A percentile compares a stretch with the other conserved stretches of the same genome.
phyloP scores from a whole-genome alignment of 106 monocot species.

The Dioscorea dumetorum region DNA sequence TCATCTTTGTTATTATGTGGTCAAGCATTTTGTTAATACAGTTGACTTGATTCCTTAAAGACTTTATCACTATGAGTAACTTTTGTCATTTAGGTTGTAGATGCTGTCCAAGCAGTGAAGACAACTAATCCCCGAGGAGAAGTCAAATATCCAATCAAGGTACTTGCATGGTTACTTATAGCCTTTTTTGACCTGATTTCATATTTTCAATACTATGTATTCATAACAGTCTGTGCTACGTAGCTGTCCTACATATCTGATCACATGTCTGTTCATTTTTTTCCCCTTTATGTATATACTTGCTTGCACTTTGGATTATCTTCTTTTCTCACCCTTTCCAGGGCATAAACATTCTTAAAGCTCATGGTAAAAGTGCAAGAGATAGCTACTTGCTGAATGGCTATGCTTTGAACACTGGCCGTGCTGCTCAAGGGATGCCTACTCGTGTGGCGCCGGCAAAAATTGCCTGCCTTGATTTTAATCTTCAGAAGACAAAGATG shows the following conservation, averaged over 20 bases:
- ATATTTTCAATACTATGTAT: not conserved
- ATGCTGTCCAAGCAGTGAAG: slow-evolving; percentile 94
- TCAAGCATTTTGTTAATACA: too few relatives aligned
- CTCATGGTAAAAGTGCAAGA: slow-evolving; percentile 93
- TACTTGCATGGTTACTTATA: slow-evolving; percentile 6
- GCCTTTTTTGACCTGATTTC: not conserved
- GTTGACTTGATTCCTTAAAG: not conserved
- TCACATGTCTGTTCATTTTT: not conserved
- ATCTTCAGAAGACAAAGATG: slow-evolving; percentile 99
- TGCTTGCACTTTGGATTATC: not conserved
- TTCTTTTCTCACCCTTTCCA: slow-evolving; percentile 12
- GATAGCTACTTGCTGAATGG: slow-evolving; percentile 96
- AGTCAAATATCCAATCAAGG: slow-evolving; percentile 97
- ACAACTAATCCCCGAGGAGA: slow-evolving; percentile 85
- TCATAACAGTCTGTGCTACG: not conserved
- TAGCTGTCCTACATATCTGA: not conserved
- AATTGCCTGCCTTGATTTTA: slow-evolving; percentile 98
- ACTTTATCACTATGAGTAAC: not conserved
- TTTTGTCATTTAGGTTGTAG: slow-evolving; percentile 59
- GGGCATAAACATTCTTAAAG: slow-evolving; percentile 96
- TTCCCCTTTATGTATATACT: too few relatives aligned
- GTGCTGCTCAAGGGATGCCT: slow-evolving; percentile 99
- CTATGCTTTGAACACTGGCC: slow-evolving; percentile 92
- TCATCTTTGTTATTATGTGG: too few relatives aligned
- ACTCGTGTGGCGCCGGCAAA: slow-evolving; percentile 82